These are phyloP conservation scores for Malassezia vespertilionis DNA, from an alignment of 1,284 basidiomycete genomes.

Conservation along the genomic window DNA sequence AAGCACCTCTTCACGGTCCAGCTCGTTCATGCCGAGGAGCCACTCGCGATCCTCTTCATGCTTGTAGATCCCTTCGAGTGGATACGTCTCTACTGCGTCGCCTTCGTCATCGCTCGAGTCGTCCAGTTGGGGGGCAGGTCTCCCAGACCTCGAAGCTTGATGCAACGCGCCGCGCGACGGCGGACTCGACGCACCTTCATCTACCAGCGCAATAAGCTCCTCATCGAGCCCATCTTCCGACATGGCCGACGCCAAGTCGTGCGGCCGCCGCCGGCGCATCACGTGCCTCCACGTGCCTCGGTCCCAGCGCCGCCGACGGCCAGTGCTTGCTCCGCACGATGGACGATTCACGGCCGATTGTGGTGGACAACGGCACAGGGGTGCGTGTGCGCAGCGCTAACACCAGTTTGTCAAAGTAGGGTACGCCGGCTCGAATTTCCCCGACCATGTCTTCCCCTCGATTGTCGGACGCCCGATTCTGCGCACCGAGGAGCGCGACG, in stretches of 20 bases:
- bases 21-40: slow-evolving; percentile 66
- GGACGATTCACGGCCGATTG: slow-evolving; percentile 58
- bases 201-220: slow-evolving; percentile 60
- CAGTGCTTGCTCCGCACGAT: slow-evolving; percentile 19
- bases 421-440: slow-evolving; percentile 58
- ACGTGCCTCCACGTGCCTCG: slow-evolving; percentile 9
- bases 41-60: slow-evolving; percentile 67
- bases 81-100: slow-evolving; percentile 53
- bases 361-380: slow-evolving; percentile 95
- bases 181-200: slow-evolving; percentile 53
- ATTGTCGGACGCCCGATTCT: slow-evolving; percentile 92
- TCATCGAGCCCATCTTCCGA: slow-evolving; percentile 54
- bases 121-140: slow-evolving; percentile 20
- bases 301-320: slow-evolving; percentile 11
- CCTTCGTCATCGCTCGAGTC: slow-evolving; percentile 22
- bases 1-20: slow-evolving; percentile 76
- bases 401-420: slow-evolving; percentile 72
- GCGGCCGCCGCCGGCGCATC: background rate
- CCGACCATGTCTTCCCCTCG: slow-evolving; percentile 94
- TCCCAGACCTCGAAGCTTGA: too few species aligned
- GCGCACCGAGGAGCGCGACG: slow-evolving; percentile 85
- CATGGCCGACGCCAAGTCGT: slow-evolving; percentile 17
- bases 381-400: slow-evolving; percentile 50
- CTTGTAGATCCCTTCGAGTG: slow-evolving; percentile 76
- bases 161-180: slow-evolving; percentile 56